Evolutionary conservation across 2,329 filamentous ascomycete genomes (phyloP).

Genomic region (Fusarium nurragi): DNA sequence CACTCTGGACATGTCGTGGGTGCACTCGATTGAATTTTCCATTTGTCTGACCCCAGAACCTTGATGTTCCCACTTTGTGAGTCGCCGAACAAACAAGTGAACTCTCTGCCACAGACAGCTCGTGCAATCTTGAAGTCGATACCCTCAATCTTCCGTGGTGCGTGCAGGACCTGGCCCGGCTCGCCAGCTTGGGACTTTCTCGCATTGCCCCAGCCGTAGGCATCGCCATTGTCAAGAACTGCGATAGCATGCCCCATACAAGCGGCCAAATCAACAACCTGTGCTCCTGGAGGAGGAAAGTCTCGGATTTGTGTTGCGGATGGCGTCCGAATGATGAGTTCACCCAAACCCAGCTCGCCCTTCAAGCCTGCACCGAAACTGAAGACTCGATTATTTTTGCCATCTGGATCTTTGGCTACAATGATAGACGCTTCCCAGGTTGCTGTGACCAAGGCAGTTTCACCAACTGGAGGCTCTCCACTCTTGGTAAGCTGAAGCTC

Average conservation of each 20-base stretch:
- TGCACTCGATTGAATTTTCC: conserved; percentile 67
- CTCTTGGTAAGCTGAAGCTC: conserved; percentile 50
- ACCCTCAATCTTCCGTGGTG: conserved; percentile 68
- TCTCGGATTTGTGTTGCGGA: conserved; percentile 61
- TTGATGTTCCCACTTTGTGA: conserved; percentile 65
- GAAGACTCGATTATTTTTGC: conserved; percentile 62
- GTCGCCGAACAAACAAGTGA: conserved; percentile 76
- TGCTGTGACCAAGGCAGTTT: conserved; percentile 65
- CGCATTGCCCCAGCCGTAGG: conserved; percentile 89
- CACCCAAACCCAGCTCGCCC: conserved; percentile 76
- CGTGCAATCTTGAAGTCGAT: conserved; percentile 69
- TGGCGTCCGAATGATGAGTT: conserved; percentile 59
- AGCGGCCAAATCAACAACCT: conserved; percentile 73
- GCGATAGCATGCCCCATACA: conserved; percentile 81
- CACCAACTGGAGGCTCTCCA: conserved; percentile 42
- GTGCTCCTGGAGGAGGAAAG: conserved; percentile 70
- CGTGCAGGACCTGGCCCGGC: conserved; percentile 61
- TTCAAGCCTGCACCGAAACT: conserved; percentile 73
- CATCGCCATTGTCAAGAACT: conserved; percentile 77
- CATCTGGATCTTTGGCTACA: conserved; percentile 58
- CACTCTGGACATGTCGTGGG: conserved; percentile 65
- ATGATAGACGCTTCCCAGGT: conserved; percentile 82
- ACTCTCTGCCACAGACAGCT: conserved; percentile 84
- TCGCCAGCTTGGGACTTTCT: conserved; percentile 85
- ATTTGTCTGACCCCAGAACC: conserved; percentile 81